Conservation (phyloP, 2,329 filamentous ascomycete species). For the Gyromitra esculenta region DNA sequence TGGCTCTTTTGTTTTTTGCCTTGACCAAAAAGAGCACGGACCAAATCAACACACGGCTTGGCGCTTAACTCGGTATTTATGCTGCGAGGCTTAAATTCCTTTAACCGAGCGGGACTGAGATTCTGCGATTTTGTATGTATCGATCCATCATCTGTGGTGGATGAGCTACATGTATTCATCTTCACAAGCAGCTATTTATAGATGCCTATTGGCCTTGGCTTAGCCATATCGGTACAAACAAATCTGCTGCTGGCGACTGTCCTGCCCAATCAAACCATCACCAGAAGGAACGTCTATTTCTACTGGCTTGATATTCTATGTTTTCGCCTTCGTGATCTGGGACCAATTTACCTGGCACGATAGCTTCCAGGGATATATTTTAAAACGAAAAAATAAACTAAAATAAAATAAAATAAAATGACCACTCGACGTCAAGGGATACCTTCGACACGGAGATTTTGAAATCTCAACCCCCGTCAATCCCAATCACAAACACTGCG, state of each 20-base stretch:
- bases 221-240: background rate
- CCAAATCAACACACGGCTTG: background rate
- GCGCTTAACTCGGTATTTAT: background rate
- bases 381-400: no score
- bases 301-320: conserved; percentile 7
- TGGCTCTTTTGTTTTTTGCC: background rate
- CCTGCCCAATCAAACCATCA: conserved; percentile 22
- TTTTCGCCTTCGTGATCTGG: conserved; percentile 6
- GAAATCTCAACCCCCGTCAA: conserved; percentile 30
- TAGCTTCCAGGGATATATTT: background rate
- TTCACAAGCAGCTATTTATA: background rate
- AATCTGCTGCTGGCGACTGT: background rate
- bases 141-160: background rate
- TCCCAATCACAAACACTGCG: conserved; percentile 42
- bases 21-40: background rate
- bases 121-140: background rate
- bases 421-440: conserved; percentile 23
- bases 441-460: conserved; percentile 28
- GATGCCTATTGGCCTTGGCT: background rate
- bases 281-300: conserved; percentile 16
- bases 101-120: background rate
- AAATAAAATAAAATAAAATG: conserved; percentile 4
- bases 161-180: background rate
- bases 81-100: background rate
- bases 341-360: conserved; percentile 25